Conservation (phyloP, 140 eudicot species). For the Stevia rebaudiana region DNA sequence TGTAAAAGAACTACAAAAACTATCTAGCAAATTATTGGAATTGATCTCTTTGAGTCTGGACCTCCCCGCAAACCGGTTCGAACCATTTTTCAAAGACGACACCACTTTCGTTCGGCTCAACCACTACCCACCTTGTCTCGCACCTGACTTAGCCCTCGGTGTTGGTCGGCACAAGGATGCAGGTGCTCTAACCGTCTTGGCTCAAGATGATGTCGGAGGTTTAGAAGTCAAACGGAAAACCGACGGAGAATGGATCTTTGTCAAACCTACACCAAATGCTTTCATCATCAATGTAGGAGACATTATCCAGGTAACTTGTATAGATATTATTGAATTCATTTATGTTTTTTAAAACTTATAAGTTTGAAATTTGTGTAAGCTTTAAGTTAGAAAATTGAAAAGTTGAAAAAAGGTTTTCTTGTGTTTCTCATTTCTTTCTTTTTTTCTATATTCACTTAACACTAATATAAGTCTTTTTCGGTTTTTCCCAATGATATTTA, state of each 20-base stretch:
- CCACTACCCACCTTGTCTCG: conserved; percentile 56
- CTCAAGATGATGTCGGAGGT: too few relatives aligned
- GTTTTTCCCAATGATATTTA: too few relatives aligned
- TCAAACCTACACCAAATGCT: conserved; percentile 58
- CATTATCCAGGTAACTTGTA: conserved; percentile 58
- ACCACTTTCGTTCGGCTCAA: conserved; percentile 52
- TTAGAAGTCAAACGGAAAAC: conserved; percentile 57
- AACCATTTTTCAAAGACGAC: conserved; percentile 46
- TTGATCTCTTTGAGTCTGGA: conserved; percentile 49
- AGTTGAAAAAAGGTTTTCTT: too few relatives aligned
- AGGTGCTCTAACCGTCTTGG: conserved; percentile 49
- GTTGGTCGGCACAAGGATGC: conserved; percentile 74
- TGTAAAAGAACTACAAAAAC: conserved; percentile 31
- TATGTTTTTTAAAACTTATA: too few relatives aligned
- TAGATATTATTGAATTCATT: too few relatives aligned
- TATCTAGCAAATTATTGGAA: conserved; percentile 41
- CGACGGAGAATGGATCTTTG: conserved; percentile 64
- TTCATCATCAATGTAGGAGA: conserved; percentile 71
- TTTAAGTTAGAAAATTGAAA: too few relatives aligned
- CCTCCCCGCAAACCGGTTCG: conserved; percentile 26
- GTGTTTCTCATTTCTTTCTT: too few relatives aligned
- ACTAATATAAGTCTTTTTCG: too few relatives aligned
- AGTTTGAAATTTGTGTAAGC: too few relatives aligned
- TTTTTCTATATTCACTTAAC: too few relatives aligned
- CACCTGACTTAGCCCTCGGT: conserved; percentile 59